phyloP scores from a whole-genome alignment of 2,329 filamentous ascomycete genomes.

The Calonectria hongkongensis region DNA sequence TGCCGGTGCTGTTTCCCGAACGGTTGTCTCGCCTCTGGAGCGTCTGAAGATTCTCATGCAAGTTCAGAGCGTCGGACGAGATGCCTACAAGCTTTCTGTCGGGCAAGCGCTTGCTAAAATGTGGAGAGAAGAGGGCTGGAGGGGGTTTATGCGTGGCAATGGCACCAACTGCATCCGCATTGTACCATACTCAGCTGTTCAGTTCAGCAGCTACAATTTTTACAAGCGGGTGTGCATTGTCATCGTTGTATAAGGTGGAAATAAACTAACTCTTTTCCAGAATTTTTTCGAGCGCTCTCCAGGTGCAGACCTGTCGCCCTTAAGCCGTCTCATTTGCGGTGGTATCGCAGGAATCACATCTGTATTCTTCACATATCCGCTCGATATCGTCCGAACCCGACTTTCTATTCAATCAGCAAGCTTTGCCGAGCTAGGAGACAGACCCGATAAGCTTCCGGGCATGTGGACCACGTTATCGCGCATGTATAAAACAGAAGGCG shows the following conservation, averaged over 20 bases:
- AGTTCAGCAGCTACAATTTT: constrained; percentile 98
- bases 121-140: constrained; percentile 97
- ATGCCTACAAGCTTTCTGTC: constrained; percentile 95
- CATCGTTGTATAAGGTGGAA: not conserved
- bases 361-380: constrained; percentile 94
- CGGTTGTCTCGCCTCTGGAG: constrained; percentile 96
- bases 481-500: constrained; percentile 96
- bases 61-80: constrained; percentile 90
- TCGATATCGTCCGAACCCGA: constrained; percentile 97
- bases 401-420: constrained; percentile 99
- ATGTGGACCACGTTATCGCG: constrained; percentile 89
- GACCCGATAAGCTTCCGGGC: constrained; percentile 83
- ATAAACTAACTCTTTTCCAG: constrained; percentile 54
- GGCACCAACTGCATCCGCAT: constrained; percentile 99
- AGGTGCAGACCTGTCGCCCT: constrained; percentile 82
- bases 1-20: constrained; percentile 96
- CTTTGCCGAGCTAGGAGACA: constrained; percentile 83
- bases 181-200: constrained; percentile 97
- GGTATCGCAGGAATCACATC: constrained; percentile 96
- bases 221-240: constrained; percentile 86
- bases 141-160: constrained; percentile 97
- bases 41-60: constrained; percentile 98
- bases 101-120: constrained; percentile 93
- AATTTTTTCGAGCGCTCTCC: constrained; percentile 86
- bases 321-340: constrained; percentile 90